Percentiles rank a stretch among this genome's conserved stretches.
phyloP scores from a whole-genome alignment of 2,329 filamentous ascomycete species.

The Diaporthe sp. region DNA sequence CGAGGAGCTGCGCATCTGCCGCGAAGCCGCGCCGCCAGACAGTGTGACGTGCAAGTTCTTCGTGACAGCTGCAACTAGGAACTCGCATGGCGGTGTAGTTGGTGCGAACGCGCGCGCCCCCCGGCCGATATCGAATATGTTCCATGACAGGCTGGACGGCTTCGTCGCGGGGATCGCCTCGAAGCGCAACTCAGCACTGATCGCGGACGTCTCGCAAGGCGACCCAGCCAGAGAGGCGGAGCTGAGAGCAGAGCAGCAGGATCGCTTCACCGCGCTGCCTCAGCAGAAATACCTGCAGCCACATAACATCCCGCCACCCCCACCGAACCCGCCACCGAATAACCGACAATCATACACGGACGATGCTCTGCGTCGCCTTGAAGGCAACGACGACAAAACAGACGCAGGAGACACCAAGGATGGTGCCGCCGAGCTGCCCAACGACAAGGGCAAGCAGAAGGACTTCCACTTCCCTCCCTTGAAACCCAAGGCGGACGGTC shows the following conservation, averaged over 20 bases:
- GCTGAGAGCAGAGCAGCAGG: constrained; percentile 85
- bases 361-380: constrained; percentile 64
- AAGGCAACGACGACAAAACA: constrained; percentile 63
- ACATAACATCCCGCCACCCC: constrained; percentile 58
- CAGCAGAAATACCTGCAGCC: constrained; percentile 75
- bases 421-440: constrained; percentile 48
- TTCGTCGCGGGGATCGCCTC: constrained; percentile 89
- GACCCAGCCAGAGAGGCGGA: constrained; percentile 85
- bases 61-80: constrained; percentile 82
- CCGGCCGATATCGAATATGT: constrained; percentile 78
- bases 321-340: constrained; percentile 43
- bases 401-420: constrained; percentile 54
- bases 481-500: constrained; percentile 61
- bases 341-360: constrained; percentile 51
- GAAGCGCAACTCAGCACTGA: constrained; percentile 87
- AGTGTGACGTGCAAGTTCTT: constrained; percentile 95
- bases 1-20: constrained; percentile 92
- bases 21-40: constrained; percentile 89
- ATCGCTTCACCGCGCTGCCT: constrained; percentile 86
- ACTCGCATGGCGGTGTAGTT: constrained; percentile 49
- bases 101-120: constrained; percentile 62
- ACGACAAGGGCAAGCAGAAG: constrained; percentile 52
- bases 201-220: constrained; percentile 84
- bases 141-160: constrained; percentile 90
- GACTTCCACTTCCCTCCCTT: constrained; percentile 73